Percentiles rank a stretch among this genome's conserved stretches.
phyloP scores from a whole-genome alignment of 495 filamentous ascomycete genomes.

The Talaromyces thailandensis region DNA sequence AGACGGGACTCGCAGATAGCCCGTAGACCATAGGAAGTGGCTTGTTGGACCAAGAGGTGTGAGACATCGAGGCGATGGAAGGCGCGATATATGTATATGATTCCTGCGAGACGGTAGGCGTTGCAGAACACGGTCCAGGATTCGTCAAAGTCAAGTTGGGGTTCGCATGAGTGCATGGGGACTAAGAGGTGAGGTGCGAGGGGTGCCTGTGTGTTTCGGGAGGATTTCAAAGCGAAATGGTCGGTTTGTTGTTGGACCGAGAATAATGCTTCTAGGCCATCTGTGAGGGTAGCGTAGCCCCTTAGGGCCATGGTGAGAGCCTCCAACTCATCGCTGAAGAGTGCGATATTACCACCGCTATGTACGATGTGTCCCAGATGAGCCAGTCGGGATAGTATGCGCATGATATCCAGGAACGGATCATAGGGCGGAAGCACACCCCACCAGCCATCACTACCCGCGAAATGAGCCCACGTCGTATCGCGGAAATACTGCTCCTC shows the following conservation, averaged over 20 bases:
- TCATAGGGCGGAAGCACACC: background rate
- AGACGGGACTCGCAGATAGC: conserved; percentile 8
- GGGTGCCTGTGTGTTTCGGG: background rate
- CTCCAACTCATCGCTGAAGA: background rate
- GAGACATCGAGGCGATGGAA: background rate
- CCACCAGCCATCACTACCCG: conserved; percentile 8
- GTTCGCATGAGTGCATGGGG: background rate
- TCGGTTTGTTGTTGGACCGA: background rate
- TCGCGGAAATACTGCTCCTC: conserved; percentile 6
- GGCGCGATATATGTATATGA: conserved; percentile 8
- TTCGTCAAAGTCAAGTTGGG: background rate
- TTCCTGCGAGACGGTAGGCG: conserved; percentile 6
- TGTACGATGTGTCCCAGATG: conserved; percentile 1
- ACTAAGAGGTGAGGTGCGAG: background rate
- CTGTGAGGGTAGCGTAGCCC: background rate
- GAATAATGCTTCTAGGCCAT: background rate
- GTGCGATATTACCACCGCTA: background rate
- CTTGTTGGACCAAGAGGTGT: conserved; percentile 5
- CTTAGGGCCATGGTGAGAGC: background rate
- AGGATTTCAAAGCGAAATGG: background rate
- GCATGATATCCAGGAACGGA: conserved; percentile 7
- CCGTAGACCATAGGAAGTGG: background rate
- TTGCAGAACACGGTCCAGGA: conserved; percentile 10
- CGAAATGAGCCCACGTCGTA: conserved; percentile 4
- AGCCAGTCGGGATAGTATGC: conserved; percentile 3